A percentile compares a stretch with the other conserved stretches of the same genome.
Evolutionary conservation across 257 asterid genomes (phyloP).

Genomic region (Ocimum tenuiflorum): DNA sequence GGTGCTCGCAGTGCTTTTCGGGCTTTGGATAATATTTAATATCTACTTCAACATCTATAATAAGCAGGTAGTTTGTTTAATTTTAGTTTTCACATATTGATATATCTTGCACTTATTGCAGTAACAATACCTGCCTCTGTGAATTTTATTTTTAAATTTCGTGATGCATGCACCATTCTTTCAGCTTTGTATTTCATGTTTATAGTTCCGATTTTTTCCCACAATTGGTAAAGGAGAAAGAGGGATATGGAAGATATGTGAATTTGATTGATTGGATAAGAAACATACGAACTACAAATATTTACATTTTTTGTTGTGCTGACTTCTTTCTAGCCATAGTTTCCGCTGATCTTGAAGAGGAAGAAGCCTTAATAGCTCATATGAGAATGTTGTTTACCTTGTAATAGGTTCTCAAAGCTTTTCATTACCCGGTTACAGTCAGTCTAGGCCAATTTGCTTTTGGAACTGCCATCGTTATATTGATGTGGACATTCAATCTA

Average conservation of each 20-base stretch:
- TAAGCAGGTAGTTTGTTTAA: slow-evolving; percentile 85
- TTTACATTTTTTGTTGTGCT: background rate
- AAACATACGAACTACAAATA: background rate
- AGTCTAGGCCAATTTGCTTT: slow-evolving; percentile 66
- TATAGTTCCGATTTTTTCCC: background rate
- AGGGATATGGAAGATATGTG: background rate
- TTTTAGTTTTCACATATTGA: too few species aligned
- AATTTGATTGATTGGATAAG: background rate
- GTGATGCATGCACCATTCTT: background rate
- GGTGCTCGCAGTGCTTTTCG: slow-evolving; percentile 70
- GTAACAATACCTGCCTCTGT: too few species aligned
- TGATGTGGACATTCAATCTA: slow-evolving; percentile 71
- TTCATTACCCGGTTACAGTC: slow-evolving; percentile 64
- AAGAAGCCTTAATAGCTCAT: background rate
- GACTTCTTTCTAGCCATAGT: background rate
- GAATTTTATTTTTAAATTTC: background rate
- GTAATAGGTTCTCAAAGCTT: slow-evolving; percentile 67
- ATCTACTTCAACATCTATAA: slow-evolving; percentile 90
- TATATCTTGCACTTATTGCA: too few species aligned
- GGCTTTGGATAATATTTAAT: slow-evolving; percentile 63
- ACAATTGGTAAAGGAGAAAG: background rate
- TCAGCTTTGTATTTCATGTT: background rate
- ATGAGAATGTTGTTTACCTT: background rate
- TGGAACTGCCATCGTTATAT: slow-evolving; percentile 51
- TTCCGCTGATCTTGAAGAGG: background rate